These are phyloP conservation scores for Aspergillus taichungensis DNA, from an alignment of 495 filamentous ascomycete species.

Conservation along the genomic window DNA sequence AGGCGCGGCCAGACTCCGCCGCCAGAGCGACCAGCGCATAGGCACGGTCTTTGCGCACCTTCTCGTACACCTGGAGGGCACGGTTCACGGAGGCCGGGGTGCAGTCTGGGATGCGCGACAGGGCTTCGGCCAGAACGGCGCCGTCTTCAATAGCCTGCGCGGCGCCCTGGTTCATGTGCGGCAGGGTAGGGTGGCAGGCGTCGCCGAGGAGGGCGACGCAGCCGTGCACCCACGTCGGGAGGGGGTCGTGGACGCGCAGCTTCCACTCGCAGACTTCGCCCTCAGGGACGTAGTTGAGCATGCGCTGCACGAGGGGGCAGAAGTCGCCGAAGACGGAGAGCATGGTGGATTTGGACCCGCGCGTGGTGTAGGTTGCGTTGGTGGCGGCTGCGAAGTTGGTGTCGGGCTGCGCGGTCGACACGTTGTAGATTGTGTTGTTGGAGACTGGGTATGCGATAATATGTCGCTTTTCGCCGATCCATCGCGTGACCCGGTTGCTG, in stretches of 20 bases:
- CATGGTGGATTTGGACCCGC: constrained; percentile 60
- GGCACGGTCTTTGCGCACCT: constrained; percentile 60
- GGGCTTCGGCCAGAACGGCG: constrained; percentile 58
- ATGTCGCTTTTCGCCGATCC: constrained; percentile 70
- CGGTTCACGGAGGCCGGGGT: constrained; percentile 50
- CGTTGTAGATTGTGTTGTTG: constrained; percentile 69
- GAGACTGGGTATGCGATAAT: constrained; percentile 78
- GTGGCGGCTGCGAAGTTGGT: constrained; percentile 62
- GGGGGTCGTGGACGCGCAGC: constrained; percentile 57
- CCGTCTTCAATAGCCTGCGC: constrained; percentile 82
- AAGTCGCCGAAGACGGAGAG: constrained; percentile 60
- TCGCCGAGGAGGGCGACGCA: constrained; percentile 66
- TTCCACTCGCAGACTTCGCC: constrained; percentile 79
- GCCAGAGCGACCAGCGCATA: constrained; percentile 63
- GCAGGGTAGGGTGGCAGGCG: constrained; percentile 71
- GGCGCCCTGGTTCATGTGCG: constrained; percentile 70
- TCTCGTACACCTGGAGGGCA: constrained; percentile 63
- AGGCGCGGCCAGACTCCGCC: constrained; percentile 51
- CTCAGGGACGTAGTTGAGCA: constrained; percentile 72
- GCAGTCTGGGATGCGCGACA: constrained; percentile 45
- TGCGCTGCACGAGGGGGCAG: constrained; percentile 59
- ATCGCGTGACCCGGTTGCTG: constrained; percentile 58
- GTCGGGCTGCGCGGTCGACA: constrained; percentile 68
- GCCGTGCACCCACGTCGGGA: constrained; percentile 62
- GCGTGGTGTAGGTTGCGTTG: constrained; percentile 68